A percentile compares a stretch with the other conserved stretches of the same genome.
These are phyloP conservation scores for Neonectria faginata DNA, from an alignment of 2,329 filamentous ascomycete genomes.

Conservation along the genomic window DNA sequence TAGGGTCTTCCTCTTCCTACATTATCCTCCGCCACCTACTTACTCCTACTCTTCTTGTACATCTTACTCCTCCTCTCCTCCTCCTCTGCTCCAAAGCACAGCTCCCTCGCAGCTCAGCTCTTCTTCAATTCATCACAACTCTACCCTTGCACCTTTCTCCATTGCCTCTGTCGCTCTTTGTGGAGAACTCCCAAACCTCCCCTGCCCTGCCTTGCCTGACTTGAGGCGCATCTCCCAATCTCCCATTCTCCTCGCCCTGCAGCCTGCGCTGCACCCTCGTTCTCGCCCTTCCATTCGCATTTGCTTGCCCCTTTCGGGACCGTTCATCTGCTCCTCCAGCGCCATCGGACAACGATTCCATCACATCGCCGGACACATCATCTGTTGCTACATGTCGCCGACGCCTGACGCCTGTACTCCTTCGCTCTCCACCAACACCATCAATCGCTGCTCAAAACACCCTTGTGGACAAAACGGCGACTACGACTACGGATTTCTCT, in stretches of 20 bases:
- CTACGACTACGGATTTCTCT: not conserved
- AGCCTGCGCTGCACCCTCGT: constrained; percentile 1
- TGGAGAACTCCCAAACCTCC: not conserved
- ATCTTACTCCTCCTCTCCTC: not conserved
- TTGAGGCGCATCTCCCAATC: constrained; percentile 18
- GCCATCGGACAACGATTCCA: constrained; percentile 19
- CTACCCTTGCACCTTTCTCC: not conserved
- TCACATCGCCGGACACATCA: constrained; percentile 3
- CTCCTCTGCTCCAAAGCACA: not conserved
- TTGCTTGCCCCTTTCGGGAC: constrained; percentile 12
- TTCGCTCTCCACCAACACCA: constrained; percentile 2
- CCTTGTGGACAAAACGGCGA: not conserved
- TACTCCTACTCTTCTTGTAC: too few species aligned
- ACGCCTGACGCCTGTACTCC: not conserved
- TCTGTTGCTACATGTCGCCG: constrained; percentile 2
- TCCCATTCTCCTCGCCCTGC: constrained; percentile 11
- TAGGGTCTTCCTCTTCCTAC: not conserved
- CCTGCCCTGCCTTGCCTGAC: constrained; percentile 4
- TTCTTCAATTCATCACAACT: not conserved
- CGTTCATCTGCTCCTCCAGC: constrained; percentile 11
- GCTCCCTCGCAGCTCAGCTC: not conserved
- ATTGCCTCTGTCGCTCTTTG: not conserved
- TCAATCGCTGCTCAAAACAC: not conserved
- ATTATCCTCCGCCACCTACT: too few species aligned
- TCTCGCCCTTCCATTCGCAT: not conserved